Conservation (phyloP, 768 basidiomycete species). For the Suillus tomentosus region DNA sequence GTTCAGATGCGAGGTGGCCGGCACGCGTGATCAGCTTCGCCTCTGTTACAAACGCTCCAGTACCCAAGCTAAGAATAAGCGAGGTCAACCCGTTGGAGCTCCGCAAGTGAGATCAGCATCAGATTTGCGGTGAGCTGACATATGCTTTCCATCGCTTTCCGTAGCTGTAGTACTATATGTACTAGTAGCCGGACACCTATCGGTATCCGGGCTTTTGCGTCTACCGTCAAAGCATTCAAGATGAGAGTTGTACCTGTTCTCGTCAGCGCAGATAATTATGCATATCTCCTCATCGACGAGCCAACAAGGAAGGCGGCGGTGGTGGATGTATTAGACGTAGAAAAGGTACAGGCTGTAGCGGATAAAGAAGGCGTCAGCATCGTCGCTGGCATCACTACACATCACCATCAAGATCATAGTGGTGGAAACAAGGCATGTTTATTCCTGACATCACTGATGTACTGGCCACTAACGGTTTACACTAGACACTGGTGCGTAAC, state of each 20-base stretch:
- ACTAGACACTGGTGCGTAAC: constrained; percentile 31
- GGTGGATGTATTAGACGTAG: constrained; percentile 79
- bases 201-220: constrained; percentile 21
- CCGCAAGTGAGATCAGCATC: constrained; percentile 6
- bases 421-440: constrained; percentile 76
- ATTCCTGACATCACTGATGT: neutral
- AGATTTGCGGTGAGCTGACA: constrained; percentile 13
- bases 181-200: neutral
- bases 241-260: constrained; percentile 84
- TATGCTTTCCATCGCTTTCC: constrained; percentile 8
- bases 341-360: constrained; percentile 66
- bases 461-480: constrained; percentile 14
- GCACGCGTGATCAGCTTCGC: neutral
- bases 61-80: constrained; percentile 1
- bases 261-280: constrained; percentile 82
- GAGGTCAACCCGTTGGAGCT: neutral
- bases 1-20: constrained; percentile 7
- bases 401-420: constrained; percentile 89
- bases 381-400: constrained; percentile 82
- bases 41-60: neutral
- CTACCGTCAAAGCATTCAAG: constrained; percentile 17
- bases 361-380: constrained; percentile 62
- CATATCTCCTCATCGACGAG: constrained; percentile 79
- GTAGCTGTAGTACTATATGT: constrained; percentile 2
- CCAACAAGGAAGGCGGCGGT: constrained; percentile 67